phyloP scores from a whole-genome alignment of 2,329 filamentous ascomycete species.

The Sporothrix pallida region DNA sequence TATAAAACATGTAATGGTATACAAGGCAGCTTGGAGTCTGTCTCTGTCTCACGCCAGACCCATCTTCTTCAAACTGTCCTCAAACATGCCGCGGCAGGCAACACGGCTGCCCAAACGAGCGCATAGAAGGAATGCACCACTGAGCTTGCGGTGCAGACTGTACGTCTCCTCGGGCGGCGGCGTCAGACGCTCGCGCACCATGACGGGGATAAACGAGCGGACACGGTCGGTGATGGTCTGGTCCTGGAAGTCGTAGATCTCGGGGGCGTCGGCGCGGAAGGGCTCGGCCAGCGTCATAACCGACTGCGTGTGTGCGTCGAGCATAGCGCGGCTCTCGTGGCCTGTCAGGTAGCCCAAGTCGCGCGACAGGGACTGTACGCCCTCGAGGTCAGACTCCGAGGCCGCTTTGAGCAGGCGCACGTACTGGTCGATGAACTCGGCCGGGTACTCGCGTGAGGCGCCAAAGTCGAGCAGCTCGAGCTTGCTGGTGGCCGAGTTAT shows the following conservation, averaged over 20 bases:
- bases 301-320: constrained; percentile 86
- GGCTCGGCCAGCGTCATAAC: constrained; percentile 92
- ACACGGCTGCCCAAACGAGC: constrained; percentile 84
- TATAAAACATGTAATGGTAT: neutral
- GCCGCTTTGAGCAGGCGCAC: constrained; percentile 81
- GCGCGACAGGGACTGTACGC: constrained; percentile 71
- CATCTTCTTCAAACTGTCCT: constrained; percentile 55
- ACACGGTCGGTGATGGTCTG: constrained; percentile 98
- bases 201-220: constrained; percentile 83
- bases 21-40: neutral
- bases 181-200: constrained; percentile 85
- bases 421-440: constrained; percentile 79
- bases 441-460: constrained; percentile 83
- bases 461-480: constrained; percentile 96
- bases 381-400: constrained; percentile 67
- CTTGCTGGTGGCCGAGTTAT: constrained; percentile 72
- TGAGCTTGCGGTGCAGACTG: constrained; percentile 90
- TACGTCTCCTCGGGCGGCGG: constrained; percentile 98
- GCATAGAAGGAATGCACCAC: constrained; percentile 92
- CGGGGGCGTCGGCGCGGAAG: constrained; percentile 76
- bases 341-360: constrained; percentile 90
- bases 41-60: neutral
- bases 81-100: constrained; percentile 79
- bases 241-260: constrained; percentile 87
- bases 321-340: constrained; percentile 82